Conservation (phyloP, 169 alveolate genomes). For the Besnoitia besnoiti region DNA sequence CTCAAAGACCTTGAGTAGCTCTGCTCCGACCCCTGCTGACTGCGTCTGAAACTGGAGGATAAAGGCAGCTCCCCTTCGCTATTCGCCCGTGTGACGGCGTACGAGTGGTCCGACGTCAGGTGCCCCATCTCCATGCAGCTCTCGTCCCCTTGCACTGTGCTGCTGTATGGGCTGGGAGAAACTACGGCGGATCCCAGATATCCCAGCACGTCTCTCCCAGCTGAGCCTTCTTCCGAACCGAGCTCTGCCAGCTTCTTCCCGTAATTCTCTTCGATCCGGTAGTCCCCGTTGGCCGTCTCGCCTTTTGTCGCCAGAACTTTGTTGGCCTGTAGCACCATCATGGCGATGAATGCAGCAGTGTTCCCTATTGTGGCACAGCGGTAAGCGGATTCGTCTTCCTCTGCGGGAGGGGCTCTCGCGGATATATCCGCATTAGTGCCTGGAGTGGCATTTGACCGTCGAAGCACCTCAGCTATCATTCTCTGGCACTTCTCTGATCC, state of each 20-base stretch:
- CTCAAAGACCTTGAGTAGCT: background rate
- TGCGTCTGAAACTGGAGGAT: background rate
- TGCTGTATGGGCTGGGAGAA: background rate
- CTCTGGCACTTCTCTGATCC: background rate
- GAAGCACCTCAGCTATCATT: slow-evolving; percentile 10
- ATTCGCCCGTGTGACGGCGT: background rate
- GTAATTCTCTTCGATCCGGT: background rate
- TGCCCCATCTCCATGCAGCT: background rate
- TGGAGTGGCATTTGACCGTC: background rate
- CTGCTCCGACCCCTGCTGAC: background rate
- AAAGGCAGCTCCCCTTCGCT: background rate
- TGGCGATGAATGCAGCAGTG: slow-evolving; percentile 28
- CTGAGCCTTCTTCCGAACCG: background rate
- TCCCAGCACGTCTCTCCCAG: background rate
- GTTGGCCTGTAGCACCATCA: background rate
- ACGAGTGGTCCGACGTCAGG: background rate
- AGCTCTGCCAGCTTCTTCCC: background rate
- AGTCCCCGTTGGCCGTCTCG: background rate
- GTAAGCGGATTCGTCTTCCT: background rate
- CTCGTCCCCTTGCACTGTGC: background rate
- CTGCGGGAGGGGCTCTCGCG: background rate
- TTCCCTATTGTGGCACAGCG: background rate
- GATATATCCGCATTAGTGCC: background rate
- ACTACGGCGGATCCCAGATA: background rate
- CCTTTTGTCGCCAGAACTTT: background rate